Evolutionary conservation across 331 rosid species (phyloP).

Genomic region (Saraca asoca): DNA sequence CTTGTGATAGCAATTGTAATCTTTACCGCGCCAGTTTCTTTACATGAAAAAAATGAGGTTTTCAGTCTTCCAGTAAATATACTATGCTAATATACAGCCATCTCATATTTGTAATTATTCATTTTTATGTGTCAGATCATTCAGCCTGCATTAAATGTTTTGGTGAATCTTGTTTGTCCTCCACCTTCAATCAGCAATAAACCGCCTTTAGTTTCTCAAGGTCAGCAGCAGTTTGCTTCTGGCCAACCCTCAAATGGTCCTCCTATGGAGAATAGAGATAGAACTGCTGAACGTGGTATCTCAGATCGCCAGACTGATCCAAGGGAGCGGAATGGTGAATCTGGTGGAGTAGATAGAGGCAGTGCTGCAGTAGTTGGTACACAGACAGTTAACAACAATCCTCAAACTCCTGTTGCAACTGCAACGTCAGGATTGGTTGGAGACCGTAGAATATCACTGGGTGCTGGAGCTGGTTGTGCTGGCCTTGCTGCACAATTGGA

Average conservation of each 20-base stretch:
- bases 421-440: slow-evolving; percentile 90
- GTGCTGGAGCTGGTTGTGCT: slow-evolving; percentile 93
- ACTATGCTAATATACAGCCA: slow-evolving; percentile 14
- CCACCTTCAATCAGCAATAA: slow-evolving; percentile 98
- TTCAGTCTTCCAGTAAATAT: slow-evolving; percentile 20
- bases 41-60: slow-evolving; percentile 1
- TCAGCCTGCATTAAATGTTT: slow-evolving; percentile 89
- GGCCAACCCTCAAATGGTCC: slow-evolving; percentile 60
- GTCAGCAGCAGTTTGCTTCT: slow-evolving; percentile 72
- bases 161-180: slow-evolving; percentile 95
- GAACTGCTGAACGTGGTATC: slow-evolving; percentile 65
- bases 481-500: slow-evolving; percentile 94
- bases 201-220: slow-evolving; percentile 64
- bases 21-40: slow-evolving; percentile 24
- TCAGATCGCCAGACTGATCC: slow-evolving; percentile 70
- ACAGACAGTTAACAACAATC: slow-evolving; percentile 47
- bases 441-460: slow-evolving; percentile 90
- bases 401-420: slow-evolving; percentile 62
- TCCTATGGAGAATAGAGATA: slow-evolving; percentile 65
- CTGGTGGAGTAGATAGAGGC: slow-evolving; percentile 54
- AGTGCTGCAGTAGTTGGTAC: slow-evolving; percentile 38
- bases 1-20: slow-evolving; percentile 27
- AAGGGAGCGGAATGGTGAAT: slow-evolving; percentile 74
- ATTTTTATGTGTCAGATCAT: slow-evolving; percentile 71
- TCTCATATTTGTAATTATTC: slow-evolving; percentile 21